phyloP scores from a whole-genome alignment of 2,329 filamentous ascomycete species.

The Aspergillus sp. region DNA sequence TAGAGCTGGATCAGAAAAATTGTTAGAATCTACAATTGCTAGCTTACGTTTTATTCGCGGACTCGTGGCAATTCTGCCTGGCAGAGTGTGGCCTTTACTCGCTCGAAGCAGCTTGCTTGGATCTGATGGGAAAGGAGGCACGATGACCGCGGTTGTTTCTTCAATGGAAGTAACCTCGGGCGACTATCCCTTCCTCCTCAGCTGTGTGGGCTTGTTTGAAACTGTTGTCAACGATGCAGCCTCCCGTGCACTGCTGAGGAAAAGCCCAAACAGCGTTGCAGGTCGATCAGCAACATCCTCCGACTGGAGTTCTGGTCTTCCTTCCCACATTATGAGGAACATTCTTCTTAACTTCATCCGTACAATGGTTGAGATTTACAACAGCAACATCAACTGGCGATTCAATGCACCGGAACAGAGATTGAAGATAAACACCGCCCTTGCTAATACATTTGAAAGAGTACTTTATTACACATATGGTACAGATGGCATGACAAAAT shows the following conservation, averaged over 20 bases:
- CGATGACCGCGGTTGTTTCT: constrained; percentile 74
- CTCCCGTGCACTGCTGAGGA: constrained; percentile 44
- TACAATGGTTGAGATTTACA: constrained; percentile 75
- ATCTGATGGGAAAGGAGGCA: constrained; percentile 68
- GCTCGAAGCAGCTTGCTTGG: constrained; percentile 75
- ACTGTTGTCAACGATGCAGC: constrained; percentile 72
- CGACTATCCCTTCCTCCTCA: constrained; percentile 71
- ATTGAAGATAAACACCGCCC: constrained; percentile 61
- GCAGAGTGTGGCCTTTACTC: constrained; percentile 85
- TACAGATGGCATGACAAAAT: constrained; percentile 57
- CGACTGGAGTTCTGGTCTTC: constrained; percentile 63
- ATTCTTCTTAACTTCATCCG: constrained; percentile 70
- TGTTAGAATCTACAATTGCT: constrained; percentile 63
- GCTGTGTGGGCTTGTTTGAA: constrained; percentile 69
- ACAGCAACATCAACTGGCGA: constrained; percentile 81
- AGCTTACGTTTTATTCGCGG: constrained; percentile 78
- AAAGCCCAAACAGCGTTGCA: constrained; percentile 26
- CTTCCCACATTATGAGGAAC: constrained; percentile 70
- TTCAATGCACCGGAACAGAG: constrained; percentile 67
- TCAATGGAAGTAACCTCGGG: constrained; percentile 73
- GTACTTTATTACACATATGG: constrained; percentile 70
- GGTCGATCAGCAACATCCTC: constrained; percentile 25
- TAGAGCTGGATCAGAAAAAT: constrained; percentile 59
- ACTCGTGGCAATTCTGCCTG: constrained; percentile 67
- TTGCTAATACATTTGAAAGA: constrained; percentile 66